A percentile compares a stretch with the other conserved stretches of the same genome.
Conservation (phyloP, 192 early-diverging fungal species). For the Neocallimastix lanati region DNA sequence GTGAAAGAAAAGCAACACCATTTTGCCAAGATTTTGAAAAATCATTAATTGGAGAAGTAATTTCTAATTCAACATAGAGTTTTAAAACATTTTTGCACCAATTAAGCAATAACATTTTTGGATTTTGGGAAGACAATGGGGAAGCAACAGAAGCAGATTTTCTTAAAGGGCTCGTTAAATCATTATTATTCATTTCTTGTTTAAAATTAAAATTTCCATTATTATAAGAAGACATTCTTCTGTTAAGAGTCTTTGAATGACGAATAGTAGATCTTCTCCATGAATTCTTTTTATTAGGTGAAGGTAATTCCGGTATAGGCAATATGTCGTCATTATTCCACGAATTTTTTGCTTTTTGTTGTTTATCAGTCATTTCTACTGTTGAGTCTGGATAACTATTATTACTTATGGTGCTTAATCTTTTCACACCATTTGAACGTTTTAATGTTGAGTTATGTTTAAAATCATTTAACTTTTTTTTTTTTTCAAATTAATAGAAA, state of each 20-base stretch:
- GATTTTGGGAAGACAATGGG: background rate
- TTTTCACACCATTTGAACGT: background rate
- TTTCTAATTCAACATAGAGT: constrained; percentile 8
- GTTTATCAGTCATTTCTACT: background rate
- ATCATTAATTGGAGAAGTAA: background rate
- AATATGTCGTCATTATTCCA: background rate
- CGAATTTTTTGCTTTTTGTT: background rate
- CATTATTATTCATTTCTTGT: background rate
- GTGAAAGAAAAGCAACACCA: constrained; percentile 9
- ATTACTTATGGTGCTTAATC: background rate
- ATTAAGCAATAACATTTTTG: constrained; percentile 4
- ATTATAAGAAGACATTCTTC: background rate
- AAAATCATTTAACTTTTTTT: background rate
- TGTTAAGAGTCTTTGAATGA: background rate
- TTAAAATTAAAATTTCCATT: background rate
- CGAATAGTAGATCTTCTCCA: background rate
- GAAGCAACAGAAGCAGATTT: background rate
- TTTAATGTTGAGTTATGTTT: background rate
- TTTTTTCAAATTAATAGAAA: no score
- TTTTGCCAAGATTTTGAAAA: constrained; percentile 11
- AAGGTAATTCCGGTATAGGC: background rate
- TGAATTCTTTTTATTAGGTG: background rate
- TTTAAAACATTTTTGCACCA: constrained; percentile 13
- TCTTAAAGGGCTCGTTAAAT: background rate
- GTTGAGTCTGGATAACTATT: background rate